phyloP scores from a whole-genome alignment of 2,329 filamentous ascomycete genomes.

The Cryphonectria parasitica region DNA sequence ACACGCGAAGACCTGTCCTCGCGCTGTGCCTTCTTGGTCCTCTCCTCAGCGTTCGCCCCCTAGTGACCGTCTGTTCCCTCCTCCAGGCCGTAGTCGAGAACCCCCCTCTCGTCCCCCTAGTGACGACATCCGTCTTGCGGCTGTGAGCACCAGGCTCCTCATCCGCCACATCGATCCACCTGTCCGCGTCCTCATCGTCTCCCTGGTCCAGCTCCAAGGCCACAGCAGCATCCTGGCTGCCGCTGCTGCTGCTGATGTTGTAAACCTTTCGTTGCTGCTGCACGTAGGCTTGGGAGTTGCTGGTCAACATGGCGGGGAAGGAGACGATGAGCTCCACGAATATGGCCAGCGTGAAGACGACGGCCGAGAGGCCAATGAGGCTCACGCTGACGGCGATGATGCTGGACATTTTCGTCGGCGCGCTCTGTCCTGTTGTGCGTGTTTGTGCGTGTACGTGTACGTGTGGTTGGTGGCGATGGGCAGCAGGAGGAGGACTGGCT shows the following conservation, averaged over 20 bases:
- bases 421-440: not conserved
- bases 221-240: not conserved
- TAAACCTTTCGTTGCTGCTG: conserved; percentile 28
- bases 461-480: not conserved
- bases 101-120: conserved; percentile 1
- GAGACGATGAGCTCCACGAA: conserved; percentile 28
- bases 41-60: conserved; percentile 28
- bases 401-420: conserved; percentile 21
- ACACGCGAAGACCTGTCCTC: conserved; percentile 21
- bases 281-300: conserved; percentile 29
- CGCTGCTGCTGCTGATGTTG: conserved; percentile 17
- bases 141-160: conserved; percentile 16
- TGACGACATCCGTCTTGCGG: not conserved
- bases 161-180: conserved; percentile 25
- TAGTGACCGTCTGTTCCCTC: conserved; percentile 20
- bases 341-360: conserved; percentile 24
- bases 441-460: not conserved
- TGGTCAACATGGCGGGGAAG: conserved; percentile 28
- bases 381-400: conserved; percentile 28
- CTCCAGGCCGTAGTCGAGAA: not conserved
- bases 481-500: not conserved
- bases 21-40: conserved; percentile 13
- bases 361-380: conserved; percentile 25
- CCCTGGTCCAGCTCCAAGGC: not conserved
- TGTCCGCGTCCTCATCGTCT: conserved; percentile 11